Conservation (phyloP, 306 rosid species). For the Vigna trinervia region DNA sequence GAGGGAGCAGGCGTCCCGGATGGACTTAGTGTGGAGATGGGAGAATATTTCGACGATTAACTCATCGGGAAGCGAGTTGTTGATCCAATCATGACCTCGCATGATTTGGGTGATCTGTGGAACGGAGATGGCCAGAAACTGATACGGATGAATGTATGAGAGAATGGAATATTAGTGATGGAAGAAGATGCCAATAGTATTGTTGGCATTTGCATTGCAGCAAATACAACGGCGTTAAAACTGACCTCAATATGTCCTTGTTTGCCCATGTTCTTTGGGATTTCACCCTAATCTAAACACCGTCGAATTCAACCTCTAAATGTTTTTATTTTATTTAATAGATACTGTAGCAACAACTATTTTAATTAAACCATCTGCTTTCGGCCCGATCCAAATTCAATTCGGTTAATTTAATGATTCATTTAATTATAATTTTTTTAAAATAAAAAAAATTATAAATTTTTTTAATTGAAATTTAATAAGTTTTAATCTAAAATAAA, state of each 20-base stretch:
- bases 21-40: conserved; percentile 57
- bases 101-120: neutral
- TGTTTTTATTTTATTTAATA: too few species aligned
- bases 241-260: neutral
- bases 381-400: too few species aligned
- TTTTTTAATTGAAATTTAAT: too few species aligned
- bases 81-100: conserved; percentile 75
- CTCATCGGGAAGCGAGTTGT: conserved; percentile 71
- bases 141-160: neutral
- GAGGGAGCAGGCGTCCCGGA: conserved; percentile 78
- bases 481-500: too few species aligned
- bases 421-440: too few species aligned
- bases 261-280: too few species aligned
- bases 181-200: neutral
- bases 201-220: neutral
- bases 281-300: too few species aligned
- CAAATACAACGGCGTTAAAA: conserved; percentile 10
- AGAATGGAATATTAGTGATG: neutral
- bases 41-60: conserved; percentile 68
- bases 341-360: too few species aligned
- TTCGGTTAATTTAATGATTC: too few species aligned
- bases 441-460: too few species aligned
- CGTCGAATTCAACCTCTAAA: too few species aligned
- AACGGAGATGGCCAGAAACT: neutral
- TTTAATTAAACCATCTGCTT: too few species aligned